phyloP scores from a whole-genome alignment of 805 yeast genomes.

The Danielia reshetovae region DNA sequence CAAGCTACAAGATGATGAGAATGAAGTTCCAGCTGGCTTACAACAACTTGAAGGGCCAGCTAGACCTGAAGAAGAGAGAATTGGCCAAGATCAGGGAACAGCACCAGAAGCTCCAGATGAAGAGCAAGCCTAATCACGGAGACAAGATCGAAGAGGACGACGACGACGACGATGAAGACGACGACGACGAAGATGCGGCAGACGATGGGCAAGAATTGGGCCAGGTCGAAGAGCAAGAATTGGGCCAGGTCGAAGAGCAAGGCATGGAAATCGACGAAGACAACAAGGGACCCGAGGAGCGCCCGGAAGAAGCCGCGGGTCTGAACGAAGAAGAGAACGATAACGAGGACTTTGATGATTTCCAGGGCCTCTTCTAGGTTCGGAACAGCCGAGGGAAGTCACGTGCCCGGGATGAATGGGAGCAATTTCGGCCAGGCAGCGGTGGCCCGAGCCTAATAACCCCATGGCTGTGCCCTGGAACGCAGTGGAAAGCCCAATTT shows the following conservation, averaged over 20 bases:
- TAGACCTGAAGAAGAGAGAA: conserved; percentile 57
- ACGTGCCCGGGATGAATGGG: conserved; percentile 1
- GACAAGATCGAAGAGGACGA: not conserved
- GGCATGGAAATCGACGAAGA: conserved; percentile 30
- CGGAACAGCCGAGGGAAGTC: conserved; percentile 2
- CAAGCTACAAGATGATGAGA: conserved; percentile 79
- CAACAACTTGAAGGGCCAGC: conserved; percentile 70
- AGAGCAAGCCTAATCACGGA: not conserved
- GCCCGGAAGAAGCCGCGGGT: not conserved
- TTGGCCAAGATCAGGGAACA: conserved; percentile 16
- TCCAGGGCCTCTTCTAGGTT: conserved; percentile 19
- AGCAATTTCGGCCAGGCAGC: too few species aligned
- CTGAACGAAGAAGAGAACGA: conserved; percentile 23
- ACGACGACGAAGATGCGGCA: too few species aligned
- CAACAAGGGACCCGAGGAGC: conserved; percentile 14
- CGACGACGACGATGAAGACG: conserved; percentile 1
- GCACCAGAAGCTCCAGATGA: conserved; percentile 8
- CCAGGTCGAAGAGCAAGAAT: conserved; percentile 6
- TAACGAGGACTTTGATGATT: conserved; percentile 39
- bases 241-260: conserved; percentile 22
- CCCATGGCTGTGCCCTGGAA: too few species aligned
- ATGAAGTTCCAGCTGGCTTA: conserved; percentile 83
- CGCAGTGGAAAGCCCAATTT: too few species aligned
- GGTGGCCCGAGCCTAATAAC: too few species aligned
- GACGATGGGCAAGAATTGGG: conserved; percentile 10